These are phyloP conservation scores for Trichoderma breve DNA, from an alignment of 2,329 filamentous ascomycete genomes.

Conservation along the genomic window DNA sequence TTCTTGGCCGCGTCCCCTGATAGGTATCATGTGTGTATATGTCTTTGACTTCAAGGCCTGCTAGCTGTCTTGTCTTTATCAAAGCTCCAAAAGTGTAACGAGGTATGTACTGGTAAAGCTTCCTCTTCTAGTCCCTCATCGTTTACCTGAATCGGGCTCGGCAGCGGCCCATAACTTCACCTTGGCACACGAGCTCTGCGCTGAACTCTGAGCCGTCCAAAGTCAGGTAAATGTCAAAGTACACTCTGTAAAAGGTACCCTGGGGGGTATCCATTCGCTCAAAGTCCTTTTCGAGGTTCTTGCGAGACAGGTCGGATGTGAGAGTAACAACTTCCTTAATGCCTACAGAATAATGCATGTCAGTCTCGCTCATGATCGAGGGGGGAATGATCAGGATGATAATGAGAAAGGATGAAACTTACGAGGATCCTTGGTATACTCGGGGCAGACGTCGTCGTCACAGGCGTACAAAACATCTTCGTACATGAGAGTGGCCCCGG, in stretches of 20 bases:
- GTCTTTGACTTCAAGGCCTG: slow-evolving; percentile 5
- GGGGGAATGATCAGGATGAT: neutral
- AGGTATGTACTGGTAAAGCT: slow-evolving; percentile 7
- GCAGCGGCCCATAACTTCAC: slow-evolving; percentile 97
- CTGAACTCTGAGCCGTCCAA: slow-evolving; percentile 98
- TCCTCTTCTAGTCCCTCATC: neutral
- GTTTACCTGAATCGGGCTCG: slow-evolving; percentile 76
- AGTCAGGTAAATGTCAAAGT: slow-evolving; percentile 82
- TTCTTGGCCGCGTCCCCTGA: neutral
- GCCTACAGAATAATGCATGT: slow-evolving; percentile 51
- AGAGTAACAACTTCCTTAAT: slow-evolving; percentile 99
- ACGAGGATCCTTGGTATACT: slow-evolving; percentile 99
- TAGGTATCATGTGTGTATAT: slow-evolving; percentile 19
- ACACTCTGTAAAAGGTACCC: slow-evolving; percentile 87
- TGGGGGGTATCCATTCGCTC: slow-evolving; percentile 99
- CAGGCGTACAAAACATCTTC: slow-evolving; percentile 98
- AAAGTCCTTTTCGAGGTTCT: slow-evolving; percentile 99
- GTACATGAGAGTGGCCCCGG: slow-evolving; percentile 97
- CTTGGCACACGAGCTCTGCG: slow-evolving; percentile 97
- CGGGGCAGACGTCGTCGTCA: slow-evolving; percentile 95
- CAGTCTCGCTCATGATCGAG: neutral
- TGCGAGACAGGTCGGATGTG: slow-evolving; percentile 92
- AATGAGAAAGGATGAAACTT: slow-evolving; percentile 48
- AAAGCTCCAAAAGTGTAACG: slow-evolving; percentile 1
- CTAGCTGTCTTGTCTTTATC: slow-evolving; percentile 21